Base-by-base conservation (phyloP, 306 rosid species). In the Carpinus viminea region DNA sequence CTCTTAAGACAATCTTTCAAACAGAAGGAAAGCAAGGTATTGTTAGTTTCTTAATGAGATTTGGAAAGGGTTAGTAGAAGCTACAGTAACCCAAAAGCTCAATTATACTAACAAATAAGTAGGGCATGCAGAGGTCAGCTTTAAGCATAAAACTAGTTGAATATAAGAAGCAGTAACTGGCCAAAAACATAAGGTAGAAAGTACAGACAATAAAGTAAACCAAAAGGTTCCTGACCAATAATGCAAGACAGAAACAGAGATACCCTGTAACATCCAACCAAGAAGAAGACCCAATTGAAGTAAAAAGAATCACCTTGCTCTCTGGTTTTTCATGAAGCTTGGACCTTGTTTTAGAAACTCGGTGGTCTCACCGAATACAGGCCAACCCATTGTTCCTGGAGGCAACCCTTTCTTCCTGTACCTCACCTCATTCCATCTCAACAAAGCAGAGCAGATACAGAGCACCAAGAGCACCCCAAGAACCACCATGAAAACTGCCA, bases 371-470 rank as follows among this genome's bases (percentile, higher is more conserved):
- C 99, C 99, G 76, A 96, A 91, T 36, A 96, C 59, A 62, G 99
- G 99, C 99, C 99, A 96, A 4, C 99, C 99, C 99, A 96, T 96
- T 85, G 99, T 96, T 50, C 99, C 99, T 5, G 91, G 99, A 41
- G 99, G 99, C 52, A 96, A 83, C 38, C 91, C 97, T 80, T 96
- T 96, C 85, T 90, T 90, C 74, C 89, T 88, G 83, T 89, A 93
- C 69, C 88, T 86, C 53, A 93, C 80, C 50, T 90, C 94, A 79
- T 96, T 96, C 99, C 98, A 96, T 68, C 92, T 85, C 61, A 96
- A 78, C 76, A 93, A 83, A 79, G 92, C 97, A 86, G 99, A 90
- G 90, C 96, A 93, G 79, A 91, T 75, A 83, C 92, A 91, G 96
- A 96, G 89, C 71, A 88, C 83, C 61, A 85, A 77, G 74, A 90